phyloP scores from a whole-genome alignment of 2,329 filamentous ascomycete species.

The Colletotrichum spaethianum region DNA sequence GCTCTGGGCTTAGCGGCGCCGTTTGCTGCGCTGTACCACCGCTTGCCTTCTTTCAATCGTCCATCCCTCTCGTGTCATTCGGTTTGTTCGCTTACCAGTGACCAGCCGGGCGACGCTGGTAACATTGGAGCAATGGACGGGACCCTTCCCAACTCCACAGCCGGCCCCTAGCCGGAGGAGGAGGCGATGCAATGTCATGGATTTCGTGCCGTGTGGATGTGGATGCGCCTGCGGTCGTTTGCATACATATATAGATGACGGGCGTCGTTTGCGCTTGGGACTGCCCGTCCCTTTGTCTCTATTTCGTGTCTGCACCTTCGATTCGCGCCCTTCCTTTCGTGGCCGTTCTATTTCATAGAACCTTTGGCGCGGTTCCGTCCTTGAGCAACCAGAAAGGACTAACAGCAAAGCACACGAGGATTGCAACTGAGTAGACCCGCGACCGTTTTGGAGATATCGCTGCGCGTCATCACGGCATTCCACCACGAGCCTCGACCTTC shows the following conservation, averaged over 20 bases:
- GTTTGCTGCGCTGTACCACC: conserved; percentile 9
- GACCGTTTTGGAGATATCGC: background rate
- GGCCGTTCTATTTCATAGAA: background rate
- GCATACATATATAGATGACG: conserved; percentile 7
- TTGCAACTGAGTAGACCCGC: background rate
- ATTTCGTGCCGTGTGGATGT: background rate
- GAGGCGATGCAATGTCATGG: background rate
- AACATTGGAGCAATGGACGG: background rate
- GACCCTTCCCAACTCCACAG: conserved; percentile 2
- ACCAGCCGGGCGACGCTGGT: background rate
- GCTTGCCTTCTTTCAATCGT: background rate
- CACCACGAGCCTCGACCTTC: background rate
- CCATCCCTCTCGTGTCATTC: conserved; percentile 21
- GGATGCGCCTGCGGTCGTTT: background rate
- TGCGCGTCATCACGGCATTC: background rate
- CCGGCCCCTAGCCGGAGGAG: background rate
- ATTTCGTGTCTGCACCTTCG: background rate
- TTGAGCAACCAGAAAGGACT: background rate
- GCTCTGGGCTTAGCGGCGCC: conserved; percentile 30
- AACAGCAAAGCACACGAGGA: background rate
- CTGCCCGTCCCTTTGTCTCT: background rate
- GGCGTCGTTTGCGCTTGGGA: background rate
- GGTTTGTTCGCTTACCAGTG: conserved; percentile 17
- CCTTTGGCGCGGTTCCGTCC: background rate
- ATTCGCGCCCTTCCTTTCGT: background rate